Percentiles rank a stretch among this genome's conserved stretches.
Evolutionary conservation across 1,139 yeast genomes (phyloP).

Genomic region (Komagataea norvegica): DNA sequence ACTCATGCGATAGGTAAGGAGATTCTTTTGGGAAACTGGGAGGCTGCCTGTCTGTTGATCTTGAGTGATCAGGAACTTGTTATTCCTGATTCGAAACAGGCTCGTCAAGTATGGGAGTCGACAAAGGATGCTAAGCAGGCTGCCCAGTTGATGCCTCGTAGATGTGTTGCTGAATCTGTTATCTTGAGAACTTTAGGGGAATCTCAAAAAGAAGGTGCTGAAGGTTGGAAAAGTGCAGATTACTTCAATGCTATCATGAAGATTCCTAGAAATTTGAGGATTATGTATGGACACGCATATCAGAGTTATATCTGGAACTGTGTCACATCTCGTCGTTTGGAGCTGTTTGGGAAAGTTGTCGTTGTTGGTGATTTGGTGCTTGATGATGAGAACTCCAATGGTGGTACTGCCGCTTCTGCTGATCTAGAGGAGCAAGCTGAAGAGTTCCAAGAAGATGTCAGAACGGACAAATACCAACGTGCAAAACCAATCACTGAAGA

Average conservation of each 20-base stretch:
- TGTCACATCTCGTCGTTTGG: constrained; percentile 75
- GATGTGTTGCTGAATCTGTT: constrained; percentile 80
- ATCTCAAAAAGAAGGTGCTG: constrained; percentile 34
- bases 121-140: constrained; percentile 65
- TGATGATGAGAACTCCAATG: constrained; percentile 32
- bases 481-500: constrained; percentile 47
- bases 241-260: constrained; percentile 82
- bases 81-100: constrained; percentile 75
- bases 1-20: constrained; percentile 82
- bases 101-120: constrained; percentile 76
- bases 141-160: constrained; percentile 72
- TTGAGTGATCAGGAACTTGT: constrained; percentile 82
- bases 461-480: constrained; percentile 24
- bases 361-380: constrained; percentile 83
- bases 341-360: constrained; percentile 61
- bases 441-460: constrained; percentile 69
- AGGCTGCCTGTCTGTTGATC: constrained; percentile 70
- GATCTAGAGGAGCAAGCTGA: constrained; percentile 64
- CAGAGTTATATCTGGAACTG: constrained; percentile 94
- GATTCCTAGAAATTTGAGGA: constrained; percentile 85
- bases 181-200: constrained; percentile 57
- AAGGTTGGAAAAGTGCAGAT: constrained; percentile 42
- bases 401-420: constrained; percentile 27
- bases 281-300: constrained; percentile 96
- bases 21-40: constrained; percentile 71